phyloP scores from a whole-genome alignment of 192 early-diverging fungal genomes.

The Funneliformis geosporum region DNA sequence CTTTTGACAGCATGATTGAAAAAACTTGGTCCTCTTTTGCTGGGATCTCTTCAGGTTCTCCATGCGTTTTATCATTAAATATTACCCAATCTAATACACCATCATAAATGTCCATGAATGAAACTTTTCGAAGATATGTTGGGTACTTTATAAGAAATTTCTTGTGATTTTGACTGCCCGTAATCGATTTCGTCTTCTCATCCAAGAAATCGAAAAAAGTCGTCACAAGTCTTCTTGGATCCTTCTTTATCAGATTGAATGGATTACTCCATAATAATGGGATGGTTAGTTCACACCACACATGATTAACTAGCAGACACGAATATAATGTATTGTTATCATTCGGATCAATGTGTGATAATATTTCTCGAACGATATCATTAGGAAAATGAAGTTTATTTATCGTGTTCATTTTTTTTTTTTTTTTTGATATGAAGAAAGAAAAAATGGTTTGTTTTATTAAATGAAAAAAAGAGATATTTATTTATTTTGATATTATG shows the following conservation, averaged over 20 bases:
- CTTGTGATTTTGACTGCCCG: background rate
- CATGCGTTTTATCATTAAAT: background rate
- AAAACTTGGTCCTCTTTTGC: background rate
- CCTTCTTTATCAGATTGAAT: background rate
- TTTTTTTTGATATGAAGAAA: too few relatives aligned
- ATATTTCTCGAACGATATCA: background rate
- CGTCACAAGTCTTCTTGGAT: background rate
- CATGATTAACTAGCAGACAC: background rate
- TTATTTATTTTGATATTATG: too few relatives aligned
- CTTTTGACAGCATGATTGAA: background rate
- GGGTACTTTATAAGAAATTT: background rate
- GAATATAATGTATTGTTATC: background rate
- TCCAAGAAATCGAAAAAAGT: background rate
- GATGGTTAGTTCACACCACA: background rate
- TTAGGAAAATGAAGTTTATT: background rate
- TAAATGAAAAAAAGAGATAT: too few relatives aligned
- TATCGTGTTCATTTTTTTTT: background rate
- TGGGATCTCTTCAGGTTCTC: background rate
- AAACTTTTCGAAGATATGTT: background rate
- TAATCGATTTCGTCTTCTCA: background rate
- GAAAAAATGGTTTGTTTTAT: too few relatives aligned
- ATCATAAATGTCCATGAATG: background rate
- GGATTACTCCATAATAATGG: background rate
- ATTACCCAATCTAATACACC: background rate
- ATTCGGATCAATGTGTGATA: background rate